phyloP scores from a whole-genome alignment of 129 eudicot genomes.

The Lactuca saligna region DNA sequence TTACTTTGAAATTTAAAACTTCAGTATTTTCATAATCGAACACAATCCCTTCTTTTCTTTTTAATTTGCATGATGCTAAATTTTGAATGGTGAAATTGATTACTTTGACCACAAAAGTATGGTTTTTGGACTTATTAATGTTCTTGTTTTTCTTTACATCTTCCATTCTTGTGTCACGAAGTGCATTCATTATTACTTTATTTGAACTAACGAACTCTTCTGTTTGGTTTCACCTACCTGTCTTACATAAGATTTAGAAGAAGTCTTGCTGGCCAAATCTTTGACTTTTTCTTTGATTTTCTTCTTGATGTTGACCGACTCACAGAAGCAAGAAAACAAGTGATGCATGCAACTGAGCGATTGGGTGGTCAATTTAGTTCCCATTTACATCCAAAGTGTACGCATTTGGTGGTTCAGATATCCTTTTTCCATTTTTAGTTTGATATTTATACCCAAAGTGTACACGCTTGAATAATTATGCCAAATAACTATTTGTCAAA shows the following conservation, averaged over 20 bases:
- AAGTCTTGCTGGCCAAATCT: constrained; percentile 39
- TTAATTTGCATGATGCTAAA: constrained; percentile 3
- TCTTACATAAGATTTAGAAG: constrained; percentile 15
- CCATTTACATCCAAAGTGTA: constrained; percentile 79
- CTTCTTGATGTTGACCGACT: constrained; percentile 34
- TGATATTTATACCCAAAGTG: background rate
- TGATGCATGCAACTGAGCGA: constrained; percentile 83
- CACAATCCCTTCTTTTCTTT: background rate
- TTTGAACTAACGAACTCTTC: constrained; percentile 15
- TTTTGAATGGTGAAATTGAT: background rate
- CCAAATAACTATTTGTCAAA: constrained; percentile 3
- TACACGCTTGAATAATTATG: constrained; percentile 1
- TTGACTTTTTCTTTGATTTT: constrained; percentile 15
- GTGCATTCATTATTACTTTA: constrained; percentile 16
- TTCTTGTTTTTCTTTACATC: constrained; percentile 8
- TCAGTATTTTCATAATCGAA: background rate
- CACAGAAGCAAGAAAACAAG: constrained; percentile 84
- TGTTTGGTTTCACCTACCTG: constrained; percentile 33
- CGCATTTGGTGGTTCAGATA: constrained; percentile 96
- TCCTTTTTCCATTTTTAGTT: constrained; percentile 46
- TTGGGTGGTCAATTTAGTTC: constrained; percentile 93
- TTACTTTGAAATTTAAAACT: background rate
- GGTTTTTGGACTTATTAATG: constrained; percentile 6
- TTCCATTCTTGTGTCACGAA: constrained; percentile 25
- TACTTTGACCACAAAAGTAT: background rate